Evolutionary conservation across 2,329 filamentous ascomycete genomes (phyloP).

Genomic region (Leptographium procerum): DNA sequence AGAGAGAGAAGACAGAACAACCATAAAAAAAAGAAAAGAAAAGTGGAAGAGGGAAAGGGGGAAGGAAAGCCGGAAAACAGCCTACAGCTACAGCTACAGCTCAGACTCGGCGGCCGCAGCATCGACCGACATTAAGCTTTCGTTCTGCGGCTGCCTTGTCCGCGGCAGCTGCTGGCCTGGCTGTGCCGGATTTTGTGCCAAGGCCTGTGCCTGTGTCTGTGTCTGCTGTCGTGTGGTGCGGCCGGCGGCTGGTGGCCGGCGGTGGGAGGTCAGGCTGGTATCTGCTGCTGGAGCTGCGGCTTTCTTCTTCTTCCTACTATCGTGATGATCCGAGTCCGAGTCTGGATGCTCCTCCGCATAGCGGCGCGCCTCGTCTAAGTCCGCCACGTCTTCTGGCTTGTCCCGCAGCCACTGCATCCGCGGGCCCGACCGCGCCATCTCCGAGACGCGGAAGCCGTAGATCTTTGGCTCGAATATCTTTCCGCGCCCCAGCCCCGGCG

Average conservation of each 20-base stretch:
- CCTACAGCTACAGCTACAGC: slow-evolving; percentile 23
- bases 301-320: slow-evolving; percentile 24
- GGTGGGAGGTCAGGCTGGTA: slow-evolving; percentile 16
- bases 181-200: neutral
- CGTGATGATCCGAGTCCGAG: slow-evolving; percentile 42
- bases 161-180: slow-evolving; percentile 22
- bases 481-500: slow-evolving; percentile 68
- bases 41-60: neutral
- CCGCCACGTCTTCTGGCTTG: slow-evolving; percentile 66
- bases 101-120: slow-evolving; percentile 47
- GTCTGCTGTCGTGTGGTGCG: slow-evolving; percentile 25
- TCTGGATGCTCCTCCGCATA: slow-evolving; percentile 43
- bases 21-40: neutral
- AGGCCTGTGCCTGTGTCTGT: slow-evolving; percentile 3
- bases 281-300: slow-evolving; percentile 26
- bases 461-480: slow-evolving; percentile 92
- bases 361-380: slow-evolving; percentile 67
- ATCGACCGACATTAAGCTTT: slow-evolving; percentile 45
- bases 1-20: neutral
- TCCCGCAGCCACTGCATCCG: slow-evolving; percentile 94
- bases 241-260: slow-evolving; percentile 30
- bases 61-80: neutral
- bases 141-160: slow-evolving; percentile 40
- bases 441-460: slow-evolving; percentile 91
- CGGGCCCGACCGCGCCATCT: slow-evolving; percentile 78